Conservation (phyloP, 179 eudicot species). For the Nepenthes alata region DNA sequence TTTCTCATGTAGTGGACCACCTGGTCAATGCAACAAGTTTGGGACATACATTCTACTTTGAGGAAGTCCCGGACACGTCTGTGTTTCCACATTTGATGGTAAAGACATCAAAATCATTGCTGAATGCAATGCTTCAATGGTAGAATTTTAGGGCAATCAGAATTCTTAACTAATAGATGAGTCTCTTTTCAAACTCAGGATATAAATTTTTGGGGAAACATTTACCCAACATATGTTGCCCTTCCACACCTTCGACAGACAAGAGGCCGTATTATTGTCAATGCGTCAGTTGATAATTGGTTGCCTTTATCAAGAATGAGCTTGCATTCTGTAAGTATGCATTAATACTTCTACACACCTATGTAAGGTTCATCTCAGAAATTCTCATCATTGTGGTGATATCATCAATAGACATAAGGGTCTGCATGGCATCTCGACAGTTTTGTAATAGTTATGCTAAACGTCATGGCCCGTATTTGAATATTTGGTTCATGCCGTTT, state of each 20-base stretch:
- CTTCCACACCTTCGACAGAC: conserved; percentile 58
- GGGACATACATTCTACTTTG: conserved; percentile 74
- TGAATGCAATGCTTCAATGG: too few relatives aligned
- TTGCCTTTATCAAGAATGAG: conserved; percentile 90
- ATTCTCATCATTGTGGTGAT: too few relatives aligned
- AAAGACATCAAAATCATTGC: conserved; percentile 3
- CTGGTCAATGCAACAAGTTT: conserved; percentile 80
- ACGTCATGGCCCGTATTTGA: too few relatives aligned
- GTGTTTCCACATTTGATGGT: conserved; percentile 81
- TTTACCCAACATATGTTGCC: conserved; percentile 77
- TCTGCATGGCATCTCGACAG: too few relatives aligned
- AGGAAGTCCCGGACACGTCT: conserved; percentile 63
- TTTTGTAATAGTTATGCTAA: too few relatives aligned
- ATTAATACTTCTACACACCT: too few relatives aligned
- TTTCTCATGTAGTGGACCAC: conserved; percentile 60
- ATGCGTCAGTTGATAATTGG: conserved; percentile 91
- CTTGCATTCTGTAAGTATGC: conserved; percentile 67
- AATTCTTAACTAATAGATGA: background rate
- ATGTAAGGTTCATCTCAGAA: too few relatives aligned
- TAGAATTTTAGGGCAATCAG: too few relatives aligned
- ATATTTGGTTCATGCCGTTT: too few relatives aligned
- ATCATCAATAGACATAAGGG: too few relatives aligned
- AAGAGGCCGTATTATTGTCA: conserved; percentile 62
- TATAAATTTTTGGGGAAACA: conserved; percentile 95
- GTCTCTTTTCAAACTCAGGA: conserved; percentile 31